Base-by-base conservation (phyloP, 495 filamentous ascomycete genomes). In the Jackrogersella multiformis region DNA sequence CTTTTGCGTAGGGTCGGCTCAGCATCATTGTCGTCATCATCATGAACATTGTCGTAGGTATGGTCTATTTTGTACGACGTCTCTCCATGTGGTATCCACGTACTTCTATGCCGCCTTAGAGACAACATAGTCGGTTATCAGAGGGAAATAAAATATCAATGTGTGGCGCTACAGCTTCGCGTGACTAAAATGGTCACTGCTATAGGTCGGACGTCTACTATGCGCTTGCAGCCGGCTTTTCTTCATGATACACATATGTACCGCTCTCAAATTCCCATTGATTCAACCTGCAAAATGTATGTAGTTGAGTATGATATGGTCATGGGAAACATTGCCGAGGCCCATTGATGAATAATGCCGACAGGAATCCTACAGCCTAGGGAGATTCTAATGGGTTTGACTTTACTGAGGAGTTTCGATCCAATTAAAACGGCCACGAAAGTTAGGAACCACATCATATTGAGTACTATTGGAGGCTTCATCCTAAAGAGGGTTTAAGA, bases 221-320 rank as follows among this genome's bases (percentile, higher is more conserved):
- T 26, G 45, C 62, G 62, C 62, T 59, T 66, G 55, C 30, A 30
- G 39, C 55, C 56, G 62, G 62, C 62, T 60, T 60, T 55, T 30
- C 21, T 55, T 36, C 36, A 34, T 28, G 7, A 16, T 18, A 36
- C 51, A 55, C 32, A 26, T n/a, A 42, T 49, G 52, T 51, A 18
- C 35, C 35, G 32, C 30, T 21, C 5, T 42, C 12, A 38, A 39
- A 56, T 41, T 51, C 21, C 16, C 51, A 41, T 32, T 6, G 7
- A 32, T 41, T 49, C 23, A 32, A 28, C 23, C 56, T 64, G 61
- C 32, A 20, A n/a, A 49, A 56, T 30, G 20, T 56, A 23, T 5
- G 9, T 64, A 18, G 24, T 36, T 28, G 30, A 8, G 16, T 34
- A 28, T 49, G 45, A 49, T 49, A 32, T 15, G 38, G 48, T 26